Conservation (phyloP, 495 filamentous ascomycete species). For the Melanomma pulvis-pyrius region DNA sequence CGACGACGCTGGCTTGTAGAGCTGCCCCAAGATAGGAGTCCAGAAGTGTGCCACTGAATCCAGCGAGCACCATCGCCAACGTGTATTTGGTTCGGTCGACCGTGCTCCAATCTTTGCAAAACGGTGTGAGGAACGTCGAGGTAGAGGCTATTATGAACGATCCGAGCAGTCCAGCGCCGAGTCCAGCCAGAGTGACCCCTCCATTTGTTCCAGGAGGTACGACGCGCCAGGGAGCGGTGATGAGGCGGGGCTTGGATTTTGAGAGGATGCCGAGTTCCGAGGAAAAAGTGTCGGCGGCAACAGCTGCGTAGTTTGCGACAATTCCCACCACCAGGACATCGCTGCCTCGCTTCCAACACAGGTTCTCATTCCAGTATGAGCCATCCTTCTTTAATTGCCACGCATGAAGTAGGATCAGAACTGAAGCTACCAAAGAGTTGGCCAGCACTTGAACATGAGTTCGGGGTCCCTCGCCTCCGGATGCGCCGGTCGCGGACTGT, state of each 20-base stretch:
- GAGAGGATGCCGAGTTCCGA: constrained; percentile 94
- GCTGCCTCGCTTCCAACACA: constrained; percentile 45
- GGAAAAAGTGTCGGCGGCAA: constrained; percentile 90
- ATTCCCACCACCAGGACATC: constrained; percentile 62
- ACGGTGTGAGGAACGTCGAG: constrained; percentile 67
- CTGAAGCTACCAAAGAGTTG: constrained; percentile 78
- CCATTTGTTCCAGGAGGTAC: constrained; percentile 94
- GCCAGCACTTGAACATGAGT: constrained; percentile 89
- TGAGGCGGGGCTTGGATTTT: constrained; percentile 73
- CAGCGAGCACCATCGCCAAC: constrained; percentile 65
- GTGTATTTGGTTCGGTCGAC: constrained; percentile 27
- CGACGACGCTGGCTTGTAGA: constrained; percentile 84
- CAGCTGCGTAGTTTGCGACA: constrained; percentile 79
- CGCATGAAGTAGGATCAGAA: constrained; percentile 71
- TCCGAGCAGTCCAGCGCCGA: constrained; percentile 73
- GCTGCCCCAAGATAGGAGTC: constrained; percentile 86
- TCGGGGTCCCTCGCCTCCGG: constrained; percentile 77
- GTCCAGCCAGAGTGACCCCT: constrained; percentile 74
- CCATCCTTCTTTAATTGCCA: constrained; percentile 60
- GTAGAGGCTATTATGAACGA: constrained; percentile 70
- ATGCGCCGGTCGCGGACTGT: constrained; percentile 67
- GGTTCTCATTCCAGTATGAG: constrained; percentile 24
- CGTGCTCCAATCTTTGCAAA: constrained; percentile 54
- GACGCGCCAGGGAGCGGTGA: constrained; percentile 74
- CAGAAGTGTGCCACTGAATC: constrained; percentile 74